Evolutionary conservation across 1,284 basidiomycete genomes (phyloP), one percentile per base, ranked within the genome.

Genomic region (Phlebopus sp.): DNA sequence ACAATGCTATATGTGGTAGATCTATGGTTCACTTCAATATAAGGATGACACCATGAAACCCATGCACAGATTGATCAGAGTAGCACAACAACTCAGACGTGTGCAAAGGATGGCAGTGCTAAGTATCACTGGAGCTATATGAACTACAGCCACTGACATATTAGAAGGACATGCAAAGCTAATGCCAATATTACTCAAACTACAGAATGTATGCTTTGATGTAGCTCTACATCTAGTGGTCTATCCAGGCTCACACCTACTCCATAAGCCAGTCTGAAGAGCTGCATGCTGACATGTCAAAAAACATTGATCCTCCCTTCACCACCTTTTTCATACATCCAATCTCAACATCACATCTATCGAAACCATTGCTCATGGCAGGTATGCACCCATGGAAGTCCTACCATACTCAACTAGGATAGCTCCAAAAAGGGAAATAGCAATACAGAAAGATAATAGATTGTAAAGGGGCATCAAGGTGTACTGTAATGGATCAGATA

Each of bases 1-100:
- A 51, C 54, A 10, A 59, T 67, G 53, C 30, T 60, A 0, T 69
- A 69, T 27, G 59, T 59, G 0, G 57, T 56, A 1, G 58, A 62
- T 14, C 46, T 72, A 2, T 73, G 55, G 59, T 55, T 46, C 37
- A 55, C n/a, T 23, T 55, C 27, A 53, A 55, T 37, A 18, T 17
- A 21, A 30, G 5, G 35, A 25, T 13, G 17, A 14, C 1, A 15
- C 18, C 21, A 36, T 1, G 9, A 7, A 13, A 17, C 15, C 21
- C n/a, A 31, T 29, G n/a, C 25, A 25, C 25, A 32, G 42, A 3
- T 44, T 47, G 1, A 19, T 35, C n/a, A 44, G 37, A 5, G 23
- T 40, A 1, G 31, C 21, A 11, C 19, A 11, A 6, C 41, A 60
- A 15, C 53, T 76, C 0, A 54, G 50, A 0, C 41, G 43, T 2